Base-by-base conservation (phyloP, 78 protist genomes). In the Tieghemostelium lacteum region DNA sequence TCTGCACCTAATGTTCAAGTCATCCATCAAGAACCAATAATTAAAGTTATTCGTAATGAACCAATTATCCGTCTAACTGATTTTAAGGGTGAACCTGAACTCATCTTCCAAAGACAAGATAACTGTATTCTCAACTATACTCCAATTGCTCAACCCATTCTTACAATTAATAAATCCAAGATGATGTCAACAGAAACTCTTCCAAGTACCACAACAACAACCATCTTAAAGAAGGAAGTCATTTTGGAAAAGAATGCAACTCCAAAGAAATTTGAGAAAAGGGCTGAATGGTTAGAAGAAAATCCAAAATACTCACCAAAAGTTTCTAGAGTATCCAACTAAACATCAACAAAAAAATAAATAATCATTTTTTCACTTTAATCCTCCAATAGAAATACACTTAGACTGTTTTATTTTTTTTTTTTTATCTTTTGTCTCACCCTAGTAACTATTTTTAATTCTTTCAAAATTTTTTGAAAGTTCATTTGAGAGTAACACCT, bases 21-120 rank as follows among this genome's bases (percentile, higher is more conserved):
- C 28, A 19, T 33, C 24, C 76, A 83, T 24, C 76, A 69, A 39
- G 91, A 83, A 19, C 91, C 91, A 69, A 36, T 83, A 17, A 60
- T 83, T 24, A 66, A 83, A 54, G 45, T 83, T 19, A 31, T 83
- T 73, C 66, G 75, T 63, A 58, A 55, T 33, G 91, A 83, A 63
- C 91, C 91, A 83, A 69, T 83, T 24, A 45, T 83, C 67, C 33
- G 78, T 29, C 45, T 83, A 61, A 60, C 91, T 29, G 80, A 83
- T 22, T 63, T 69, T 71, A 37, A 57, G 39, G 91, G 91, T 60
- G 33, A 61, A 28, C 80, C 91, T 29, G 91, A 83, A 57, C 36
- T 83, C 40, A 83, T 83, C 62, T n/a, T 83, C 5, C 73, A 55
- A 42, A 83, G 65, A 60, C 36, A 73, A 0, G 91, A 83, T 39